These are phyloP conservation scores for Miamiensis avidus DNA, from an alignment of 169 alveolate genomes.

Conservation along the genomic window DNA sequence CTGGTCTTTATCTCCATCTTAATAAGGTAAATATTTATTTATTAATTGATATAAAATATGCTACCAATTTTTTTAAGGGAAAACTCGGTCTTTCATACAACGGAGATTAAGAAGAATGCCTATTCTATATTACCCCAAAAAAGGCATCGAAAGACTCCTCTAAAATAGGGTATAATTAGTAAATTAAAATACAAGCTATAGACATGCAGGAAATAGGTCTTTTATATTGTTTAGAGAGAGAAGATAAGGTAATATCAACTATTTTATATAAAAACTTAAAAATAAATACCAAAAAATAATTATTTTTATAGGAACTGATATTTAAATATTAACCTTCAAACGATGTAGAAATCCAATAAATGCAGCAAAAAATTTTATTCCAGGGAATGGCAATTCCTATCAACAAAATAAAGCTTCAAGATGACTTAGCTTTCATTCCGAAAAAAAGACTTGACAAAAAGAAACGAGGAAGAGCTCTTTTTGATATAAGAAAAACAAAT, in stretches of 20 bases:
- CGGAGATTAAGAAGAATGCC: slow-evolving; percentile 23
- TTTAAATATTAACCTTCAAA: no score
- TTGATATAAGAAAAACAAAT: neutral
- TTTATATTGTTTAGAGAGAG: neutral
- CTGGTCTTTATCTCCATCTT: slow-evolving; percentile 31
- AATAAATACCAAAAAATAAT: no score
- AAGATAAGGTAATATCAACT: neutral
- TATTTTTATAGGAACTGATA: neutral
- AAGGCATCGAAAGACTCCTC: neutral
- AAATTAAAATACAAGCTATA: neutral
- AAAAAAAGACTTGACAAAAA: no score
- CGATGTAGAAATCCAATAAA: neutral
- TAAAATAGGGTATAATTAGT: neutral
- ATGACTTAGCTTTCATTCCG: neutral
- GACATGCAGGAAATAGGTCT: neutral
- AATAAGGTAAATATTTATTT: neutral
- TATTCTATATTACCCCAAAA: slow-evolving; percentile 25
- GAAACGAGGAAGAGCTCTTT: neutral
- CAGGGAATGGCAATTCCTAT: neutral
- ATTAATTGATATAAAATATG: no score
- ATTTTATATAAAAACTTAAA: no score
- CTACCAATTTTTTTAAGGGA: neutral
- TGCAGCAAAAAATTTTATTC: no score
- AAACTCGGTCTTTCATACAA: slow-evolving; percentile 21
- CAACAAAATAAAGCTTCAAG: neutral